Evolutionary conservation across 345 rosid genomes (phyloP), one percentile per base, ranked within the genome.

Genomic region (Geranium brycei): DNA sequence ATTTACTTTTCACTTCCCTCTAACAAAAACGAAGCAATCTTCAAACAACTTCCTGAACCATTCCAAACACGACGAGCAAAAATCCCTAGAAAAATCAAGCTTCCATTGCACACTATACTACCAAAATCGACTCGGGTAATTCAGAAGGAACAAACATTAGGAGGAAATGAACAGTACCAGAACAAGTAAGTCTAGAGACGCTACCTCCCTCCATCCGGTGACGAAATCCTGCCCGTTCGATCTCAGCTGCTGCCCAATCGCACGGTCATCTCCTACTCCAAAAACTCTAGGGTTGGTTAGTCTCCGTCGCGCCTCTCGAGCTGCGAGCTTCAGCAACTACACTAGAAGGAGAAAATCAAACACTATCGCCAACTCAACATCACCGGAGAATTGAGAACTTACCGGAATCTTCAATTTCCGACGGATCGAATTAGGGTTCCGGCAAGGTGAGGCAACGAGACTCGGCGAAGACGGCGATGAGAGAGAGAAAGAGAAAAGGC

Each of bases 151-250:
- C 31, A 63, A 55, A 67, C 80, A 78, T 76, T 23, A 23, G 28
- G 75, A 63, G 78, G 87, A 84, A 85, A 76, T 74, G 91, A 79
- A 81, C 75, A 82, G 87, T 83, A 87, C 96, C 93, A 81, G 82
- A 71, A 76, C 73, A 83, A 89, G 79, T 80, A 86, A 81, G 86
- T 81, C 80, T 80, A 79, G 83, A 92, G 88, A 84, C 79, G 95
- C 91, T 85, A 89, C 95, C 96, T 89, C 96, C 96, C 96, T 89
- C 96, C 96, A 89, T 89, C 72, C 95, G 95, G 82, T 69, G 88
- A 83, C 69, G 77, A 81, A 77, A 78, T 74, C 80, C 84, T 8
- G 76, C 71, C 85, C 78, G 75, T 77, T 78, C 58, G 81, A 73
- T 77, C 86, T 85, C 79, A 85, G 62, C 67, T 83, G 75, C 64